Percentiles rank a stretch among this genome's conserved stretches.
Evolutionary conservation across 176 grass and related monocot genomes (phyloP).

Genomic region (Puccinellia tenuiflora): DNA sequence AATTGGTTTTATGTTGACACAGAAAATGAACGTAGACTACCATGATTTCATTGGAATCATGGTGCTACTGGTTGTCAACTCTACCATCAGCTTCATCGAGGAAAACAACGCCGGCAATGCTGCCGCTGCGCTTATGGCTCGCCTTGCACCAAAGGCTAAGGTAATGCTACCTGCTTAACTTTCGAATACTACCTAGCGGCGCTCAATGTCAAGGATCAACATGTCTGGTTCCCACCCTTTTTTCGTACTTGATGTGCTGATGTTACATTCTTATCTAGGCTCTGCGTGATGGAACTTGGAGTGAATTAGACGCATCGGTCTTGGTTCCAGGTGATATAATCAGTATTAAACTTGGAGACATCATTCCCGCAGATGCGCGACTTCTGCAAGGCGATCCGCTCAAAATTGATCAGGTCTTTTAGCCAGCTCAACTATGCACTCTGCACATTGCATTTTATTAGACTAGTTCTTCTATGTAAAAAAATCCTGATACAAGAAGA

Average conservation of each 20-base stretch:
- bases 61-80: conserved; percentile 59
- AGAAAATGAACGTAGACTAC: conserved; percentile 39
- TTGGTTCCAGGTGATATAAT: conserved; percentile 71
- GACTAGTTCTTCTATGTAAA: neutral
- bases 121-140: conserved; percentile 69
- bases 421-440: neutral
- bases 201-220: neutral
- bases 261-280: conserved; percentile 31
- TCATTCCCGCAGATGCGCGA: conserved; percentile 63
- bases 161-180: conserved; percentile 7
- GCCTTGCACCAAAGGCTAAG: conserved; percentile 62
- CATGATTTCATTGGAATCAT: conserved; percentile 60
- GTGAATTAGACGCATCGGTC: conserved; percentile 47
- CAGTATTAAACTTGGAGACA: conserved; percentile 77
- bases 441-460: neutral
- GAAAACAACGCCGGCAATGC: conserved; percentile 78
- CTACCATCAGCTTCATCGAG: conserved; percentile 71
- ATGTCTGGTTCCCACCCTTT: neutral
- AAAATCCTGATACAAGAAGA: neutral
- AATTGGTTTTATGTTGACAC: neutral
- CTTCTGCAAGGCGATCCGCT: conserved; percentile 59
- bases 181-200: neutral
- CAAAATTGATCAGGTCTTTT: conserved; percentile 61
- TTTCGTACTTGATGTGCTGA: neutral
- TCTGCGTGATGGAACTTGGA: conserved; percentile 52